Conservation (phyloP, 2,329 filamentous ascomycete genomes). For the Didymella sp. region DNA sequence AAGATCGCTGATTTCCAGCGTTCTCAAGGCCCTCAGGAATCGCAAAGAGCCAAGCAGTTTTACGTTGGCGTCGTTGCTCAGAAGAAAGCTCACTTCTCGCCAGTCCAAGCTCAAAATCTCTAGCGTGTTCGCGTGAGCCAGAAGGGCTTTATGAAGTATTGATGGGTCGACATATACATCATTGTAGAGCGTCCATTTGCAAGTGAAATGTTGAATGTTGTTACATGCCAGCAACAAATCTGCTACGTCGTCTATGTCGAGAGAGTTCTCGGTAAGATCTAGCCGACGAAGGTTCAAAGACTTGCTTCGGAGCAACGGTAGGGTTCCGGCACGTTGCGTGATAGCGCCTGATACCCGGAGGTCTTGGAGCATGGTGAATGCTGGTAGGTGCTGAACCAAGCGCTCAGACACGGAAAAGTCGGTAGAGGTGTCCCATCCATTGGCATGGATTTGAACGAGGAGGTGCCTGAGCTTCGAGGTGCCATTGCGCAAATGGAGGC, state of each 20-base stretch:
- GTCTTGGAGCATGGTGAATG: conserved; percentile 20
- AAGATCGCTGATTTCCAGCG: conserved; percentile 22
- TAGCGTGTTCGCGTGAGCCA: conserved; percentile 23
- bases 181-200: conserved; percentile 28
- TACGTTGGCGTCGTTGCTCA: not conserved
- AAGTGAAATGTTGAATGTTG: conserved; percentile 29
- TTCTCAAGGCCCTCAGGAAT: conserved; percentile 16
- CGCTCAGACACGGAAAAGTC: conserved; percentile 9
- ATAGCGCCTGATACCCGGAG: conserved; percentile 25
- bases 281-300: conserved; percentile 26
- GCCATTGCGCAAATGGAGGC: not conserved
- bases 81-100: conserved; percentile 11
- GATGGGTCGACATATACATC: not conserved
- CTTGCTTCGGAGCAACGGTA: not conserved
- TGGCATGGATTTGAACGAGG: conserved; percentile 26
- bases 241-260: conserved; percentile 20
- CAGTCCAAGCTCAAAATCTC: conserved; percentile 27
- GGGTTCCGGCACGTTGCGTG: not conserved
- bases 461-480: conserved; percentile 27
- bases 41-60: conserved; percentile 20
- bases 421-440: not conserved
- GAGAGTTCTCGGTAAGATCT: conserved; percentile 29
- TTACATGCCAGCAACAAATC: conserved; percentile 22
- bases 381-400: conserved; percentile 16
- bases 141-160: conserved; percentile 21